Evolutionary conservation across 768 basidiomycete genomes (phyloP), one percentile per base, ranked within the genome.

Genomic region (Cystoderma amianthinum): DNA sequence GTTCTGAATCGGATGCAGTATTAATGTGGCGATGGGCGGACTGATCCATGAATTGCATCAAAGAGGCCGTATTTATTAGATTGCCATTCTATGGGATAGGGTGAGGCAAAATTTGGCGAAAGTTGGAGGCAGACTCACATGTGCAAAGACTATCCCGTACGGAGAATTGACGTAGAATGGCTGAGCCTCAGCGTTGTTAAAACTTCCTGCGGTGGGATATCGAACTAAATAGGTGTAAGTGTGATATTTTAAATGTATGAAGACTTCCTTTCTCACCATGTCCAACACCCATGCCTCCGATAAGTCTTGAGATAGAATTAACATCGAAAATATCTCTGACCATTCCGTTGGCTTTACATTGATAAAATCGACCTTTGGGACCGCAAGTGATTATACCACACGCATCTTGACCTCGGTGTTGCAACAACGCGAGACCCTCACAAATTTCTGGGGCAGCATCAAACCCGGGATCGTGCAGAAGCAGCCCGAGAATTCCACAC

Each of bases 161-260:
- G 96, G 96, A n/a, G 93, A 95, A 68, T 99, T 99, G 53, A 99
- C 96, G 59, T 99, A 99, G 73, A 99, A 99, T 1, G 96, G 96
- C 58, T 99, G 96, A 5, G 96, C 94, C 60, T 99, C 96, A 9
- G 95, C 85, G 50, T 96, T 88, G 44, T 93, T 88, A 44, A 92
- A 96, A 56, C 91, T 92, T 38, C 96, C 96, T 40, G 96, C 96
- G 46, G 96, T 98, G 7, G 96, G 96, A 64, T 99, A 98, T 44
- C 96, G 82, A 41, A 95, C 96, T 98, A 9, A 7, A 52, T 5
- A 50, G 18, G 34, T 38, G 17, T 15, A 32, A 5, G 11, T 38
- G 11, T 18, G 16, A 47, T 7, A 7, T 28, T 7, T 7, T 7
- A n/a, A 28, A 7, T n/a, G n/a, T 28, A 28, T 28, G 7, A 28